Percentiles rank a stretch among this genome's conserved stretches.
Conservation (phyloP, 768 basidiomycete species). For the Boletus pseudopeckii region DNA sequence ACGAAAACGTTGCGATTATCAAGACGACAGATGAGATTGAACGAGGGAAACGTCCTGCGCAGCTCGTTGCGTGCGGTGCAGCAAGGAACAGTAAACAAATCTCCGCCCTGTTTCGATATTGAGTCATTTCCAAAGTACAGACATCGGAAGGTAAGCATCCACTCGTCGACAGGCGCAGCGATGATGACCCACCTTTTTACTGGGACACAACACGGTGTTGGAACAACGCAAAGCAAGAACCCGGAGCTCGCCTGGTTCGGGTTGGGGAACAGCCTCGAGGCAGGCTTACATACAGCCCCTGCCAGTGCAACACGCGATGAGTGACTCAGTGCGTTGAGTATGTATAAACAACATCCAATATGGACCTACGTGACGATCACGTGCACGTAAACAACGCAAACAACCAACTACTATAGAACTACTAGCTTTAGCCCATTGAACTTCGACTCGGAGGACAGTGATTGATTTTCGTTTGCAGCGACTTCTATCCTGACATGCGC, state of each 20-base stretch:
- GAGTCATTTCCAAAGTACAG: background rate
- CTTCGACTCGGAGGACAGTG: too few species aligned
- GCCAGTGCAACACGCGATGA: conserved; percentile 12
- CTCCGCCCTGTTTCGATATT: background rate
- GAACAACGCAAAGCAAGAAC: conserved; percentile 20
- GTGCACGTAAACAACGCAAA: conserved; percentile 12
- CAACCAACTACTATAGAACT: too few species aligned
- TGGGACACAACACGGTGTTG: conserved; percentile 24
- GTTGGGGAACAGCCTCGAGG: conserved; percentile 30
- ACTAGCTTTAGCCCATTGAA: too few species aligned
- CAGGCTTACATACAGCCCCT: conserved; percentile 24
- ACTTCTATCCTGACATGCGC: background rate
- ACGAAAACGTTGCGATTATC: conserved; percentile 25
- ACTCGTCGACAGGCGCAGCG: background rate
- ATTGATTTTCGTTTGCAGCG: too few species aligned
- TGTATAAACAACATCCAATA: background rate
- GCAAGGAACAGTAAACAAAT: conserved; percentile 3
- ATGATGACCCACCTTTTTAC: conserved; percentile 21
- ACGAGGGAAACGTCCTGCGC: conserved; percentile 30
- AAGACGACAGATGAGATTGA: conserved; percentile 16
- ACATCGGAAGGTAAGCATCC: conserved; percentile 1
- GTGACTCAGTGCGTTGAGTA: too few species aligned
- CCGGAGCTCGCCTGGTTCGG: conserved; percentile 24
- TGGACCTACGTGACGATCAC: conserved; percentile 20
- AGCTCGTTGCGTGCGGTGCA: conserved; percentile 19